Percentiles rank a stretch among this genome's conserved stretches.
Evolutionary conservation across 345 rosid species (phyloP).

Genomic region (Melastoma malabathricum): DNA sequence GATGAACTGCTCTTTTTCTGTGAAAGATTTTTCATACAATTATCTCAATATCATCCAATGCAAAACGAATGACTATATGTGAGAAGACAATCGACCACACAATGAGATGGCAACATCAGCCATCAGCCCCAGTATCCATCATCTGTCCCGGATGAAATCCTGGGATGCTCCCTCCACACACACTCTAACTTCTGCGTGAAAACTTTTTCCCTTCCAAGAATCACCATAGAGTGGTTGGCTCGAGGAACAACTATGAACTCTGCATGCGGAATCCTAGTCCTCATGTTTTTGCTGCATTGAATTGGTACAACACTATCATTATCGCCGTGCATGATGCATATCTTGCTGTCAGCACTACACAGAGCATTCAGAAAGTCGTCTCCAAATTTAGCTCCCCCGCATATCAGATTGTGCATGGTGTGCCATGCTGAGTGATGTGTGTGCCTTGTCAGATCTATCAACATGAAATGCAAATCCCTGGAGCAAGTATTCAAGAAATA

Average conservation of each 20-base stretch:
- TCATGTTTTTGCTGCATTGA: constrained; percentile 41
- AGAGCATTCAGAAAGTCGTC: constrained; percentile 35
- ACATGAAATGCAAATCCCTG: constrained; percentile 35
- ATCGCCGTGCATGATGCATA: constrained; percentile 52
- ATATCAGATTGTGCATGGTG: constrained; percentile 66
- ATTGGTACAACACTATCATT: constrained; percentile 38
- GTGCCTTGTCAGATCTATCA: constrained; percentile 40
- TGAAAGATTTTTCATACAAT: too few species aligned
- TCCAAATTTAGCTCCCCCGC: constrained; percentile 51
- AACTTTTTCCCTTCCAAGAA: constrained; percentile 34
- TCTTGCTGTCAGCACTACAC: constrained; percentile 15
- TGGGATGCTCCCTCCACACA: constrained; percentile 21
- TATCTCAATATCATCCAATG: too few species aligned
- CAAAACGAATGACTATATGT: too few species aligned
- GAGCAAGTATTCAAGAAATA: not conserved
- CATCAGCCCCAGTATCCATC: too few species aligned
- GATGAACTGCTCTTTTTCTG: too few species aligned
- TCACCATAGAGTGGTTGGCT: constrained; percentile 37
- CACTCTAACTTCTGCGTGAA: constrained; percentile 33
- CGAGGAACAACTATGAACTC: constrained; percentile 24
- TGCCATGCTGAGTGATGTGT: constrained; percentile 83
- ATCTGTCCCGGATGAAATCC: too few species aligned
- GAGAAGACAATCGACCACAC: too few species aligned
- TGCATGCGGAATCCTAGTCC: constrained; percentile 28
- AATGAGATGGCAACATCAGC: too few species aligned